These are phyloP conservation scores for Xylariales sp. DNA, from an alignment of 2,329 filamentous ascomycete species.

Conservation along the genomic window DNA sequence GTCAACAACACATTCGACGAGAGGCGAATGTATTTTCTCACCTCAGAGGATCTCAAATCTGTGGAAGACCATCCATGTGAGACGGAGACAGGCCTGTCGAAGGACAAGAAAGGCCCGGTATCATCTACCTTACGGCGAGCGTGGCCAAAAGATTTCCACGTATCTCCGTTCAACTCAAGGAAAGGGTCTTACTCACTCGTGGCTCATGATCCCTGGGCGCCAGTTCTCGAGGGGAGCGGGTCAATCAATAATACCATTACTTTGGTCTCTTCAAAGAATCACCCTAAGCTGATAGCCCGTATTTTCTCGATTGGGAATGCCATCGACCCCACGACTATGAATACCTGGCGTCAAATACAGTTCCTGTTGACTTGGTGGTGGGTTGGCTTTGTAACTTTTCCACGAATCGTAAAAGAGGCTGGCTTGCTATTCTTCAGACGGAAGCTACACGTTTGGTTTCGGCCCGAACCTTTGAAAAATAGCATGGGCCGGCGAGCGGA, in stretches of 20 bases:
- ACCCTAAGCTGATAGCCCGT: constrained; percentile 57
- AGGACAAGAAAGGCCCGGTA: background rate
- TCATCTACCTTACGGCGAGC: constrained; percentile 36
- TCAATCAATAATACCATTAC: constrained; percentile 57
- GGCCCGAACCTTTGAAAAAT: constrained; percentile 55
- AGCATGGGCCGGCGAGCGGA: constrained; percentile 53
- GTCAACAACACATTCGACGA: constrained; percentile 77
- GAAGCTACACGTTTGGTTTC: constrained; percentile 59
- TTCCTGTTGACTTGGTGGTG: constrained; percentile 60
- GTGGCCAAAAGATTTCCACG: constrained; percentile 71
- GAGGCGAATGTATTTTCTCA: constrained; percentile 60
- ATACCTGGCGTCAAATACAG: constrained; percentile 30
- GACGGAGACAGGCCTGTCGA: constrained; percentile 4
- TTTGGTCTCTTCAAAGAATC: constrained; percentile 53
- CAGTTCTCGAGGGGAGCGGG: constrained; percentile 29
- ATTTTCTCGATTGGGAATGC: constrained; percentile 49
- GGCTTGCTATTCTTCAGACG: constrained; percentile 49
- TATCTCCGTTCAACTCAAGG: constrained; percentile 68
- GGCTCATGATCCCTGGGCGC: constrained; percentile 42
- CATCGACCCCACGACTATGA: constrained; percentile 45
- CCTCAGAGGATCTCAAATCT: constrained; percentile 25
- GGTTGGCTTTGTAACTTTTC: constrained; percentile 63
- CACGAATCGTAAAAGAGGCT: constrained; percentile 61
- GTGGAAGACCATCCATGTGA: constrained; percentile 11
- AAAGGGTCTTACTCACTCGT: constrained; percentile 50